These are phyloP conservation scores for Ceratobasidium sp. DNA, from an alignment of 1,284 basidiomycete species.

Conservation along the genomic window DNA sequence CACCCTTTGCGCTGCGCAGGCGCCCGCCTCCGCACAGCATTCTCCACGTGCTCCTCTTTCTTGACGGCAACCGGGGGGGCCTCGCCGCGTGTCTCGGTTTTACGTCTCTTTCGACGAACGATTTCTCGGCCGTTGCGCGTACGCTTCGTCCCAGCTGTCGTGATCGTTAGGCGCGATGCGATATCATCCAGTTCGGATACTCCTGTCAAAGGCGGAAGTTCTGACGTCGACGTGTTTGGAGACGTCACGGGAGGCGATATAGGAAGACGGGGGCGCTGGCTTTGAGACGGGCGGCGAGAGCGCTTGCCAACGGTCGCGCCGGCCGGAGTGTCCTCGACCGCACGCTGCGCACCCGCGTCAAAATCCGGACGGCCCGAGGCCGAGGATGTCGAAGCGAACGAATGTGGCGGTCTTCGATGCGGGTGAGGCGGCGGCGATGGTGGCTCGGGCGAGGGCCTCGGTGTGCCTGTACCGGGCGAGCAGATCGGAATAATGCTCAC, in stretches of 20 bases:
- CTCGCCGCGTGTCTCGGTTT: slow-evolving; percentile 9
- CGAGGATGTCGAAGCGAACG: slow-evolving; percentile 12
- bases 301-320: slow-evolving; percentile 35
- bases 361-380: slow-evolving; percentile 21
- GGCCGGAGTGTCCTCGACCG: neutral
- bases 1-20: slow-evolving; percentile 25
- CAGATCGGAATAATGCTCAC: slow-evolving; percentile 36
- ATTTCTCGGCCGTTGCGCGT: slow-evolving; percentile 20
- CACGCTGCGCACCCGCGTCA: slow-evolving; percentile 28
- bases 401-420: slow-evolving; percentile 6
- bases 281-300: slow-evolving; percentile 20
- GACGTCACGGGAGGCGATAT: slow-evolving; percentile 31
- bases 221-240: slow-evolving; percentile 14
- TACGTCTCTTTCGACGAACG: slow-evolving; percentile 30
- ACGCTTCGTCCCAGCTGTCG: neutral
- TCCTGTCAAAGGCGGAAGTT: neutral
- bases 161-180: neutral
- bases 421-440: slow-evolving; percentile 7
- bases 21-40: slow-evolving; percentile 15
- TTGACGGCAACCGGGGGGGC: neutral
- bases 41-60: slow-evolving; percentile 18
- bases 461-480: slow-evolving; percentile 26
- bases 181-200: neutral
- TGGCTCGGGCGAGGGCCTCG: slow-evolving; percentile 21
- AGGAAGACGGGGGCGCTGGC: slow-evolving; percentile 21